Conservation (phyloP, 495 filamentous ascomycete genomes). For the Lasiosphaeria hispida region DNA sequence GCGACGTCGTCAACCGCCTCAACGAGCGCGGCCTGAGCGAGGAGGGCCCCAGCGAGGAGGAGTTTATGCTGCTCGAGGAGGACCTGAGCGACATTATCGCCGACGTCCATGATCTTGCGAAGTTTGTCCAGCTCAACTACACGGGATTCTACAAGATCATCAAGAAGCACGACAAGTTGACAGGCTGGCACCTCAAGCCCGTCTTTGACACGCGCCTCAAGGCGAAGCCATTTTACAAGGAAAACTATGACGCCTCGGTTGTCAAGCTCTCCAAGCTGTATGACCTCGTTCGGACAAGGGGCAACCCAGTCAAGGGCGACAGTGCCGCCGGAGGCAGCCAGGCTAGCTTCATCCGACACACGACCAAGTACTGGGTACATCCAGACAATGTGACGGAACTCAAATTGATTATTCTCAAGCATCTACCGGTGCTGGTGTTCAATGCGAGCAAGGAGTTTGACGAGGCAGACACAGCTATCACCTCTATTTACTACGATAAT, state of each 20-base stretch:
- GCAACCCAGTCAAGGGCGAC: slow-evolving; percentile 89
- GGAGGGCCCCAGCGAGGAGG: slow-evolving; percentile 75
- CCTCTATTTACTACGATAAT: slow-evolving; percentile 98
- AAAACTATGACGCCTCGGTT: slow-evolving; percentile 96
- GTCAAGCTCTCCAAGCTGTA: slow-evolving; percentile 95
- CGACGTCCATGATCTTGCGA: slow-evolving; percentile 96
- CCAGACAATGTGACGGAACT: slow-evolving; percentile 97
- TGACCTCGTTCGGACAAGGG: slow-evolving; percentile 87
- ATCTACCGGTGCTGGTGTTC: slow-evolving; percentile 95
- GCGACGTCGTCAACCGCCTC: slow-evolving; percentile 74
- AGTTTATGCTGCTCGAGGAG: slow-evolving; percentile 91
- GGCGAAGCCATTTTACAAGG: slow-evolving; percentile 95
- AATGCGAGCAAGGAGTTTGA: slow-evolving; percentile 97
- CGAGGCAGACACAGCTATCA: slow-evolving; percentile 83
- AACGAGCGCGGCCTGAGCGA: slow-evolving; percentile 54
- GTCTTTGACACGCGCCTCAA: slow-evolving; percentile 91
- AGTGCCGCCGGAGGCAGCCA: slow-evolving; percentile 85
- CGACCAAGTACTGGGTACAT: slow-evolving; percentile 99
- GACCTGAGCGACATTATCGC: slow-evolving; percentile 97
- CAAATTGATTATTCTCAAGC: slow-evolving; percentile 96
- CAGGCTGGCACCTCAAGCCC: slow-evolving; percentile 86
- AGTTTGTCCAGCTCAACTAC: slow-evolving; percentile 98
- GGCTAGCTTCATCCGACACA: slow-evolving; percentile 95
- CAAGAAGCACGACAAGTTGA: slow-evolving; percentile 99
- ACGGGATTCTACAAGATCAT: slow-evolving; percentile 99